Conservation (phyloP, 1,284 basidiomycete species). For the Malassezia japonica region DNA sequence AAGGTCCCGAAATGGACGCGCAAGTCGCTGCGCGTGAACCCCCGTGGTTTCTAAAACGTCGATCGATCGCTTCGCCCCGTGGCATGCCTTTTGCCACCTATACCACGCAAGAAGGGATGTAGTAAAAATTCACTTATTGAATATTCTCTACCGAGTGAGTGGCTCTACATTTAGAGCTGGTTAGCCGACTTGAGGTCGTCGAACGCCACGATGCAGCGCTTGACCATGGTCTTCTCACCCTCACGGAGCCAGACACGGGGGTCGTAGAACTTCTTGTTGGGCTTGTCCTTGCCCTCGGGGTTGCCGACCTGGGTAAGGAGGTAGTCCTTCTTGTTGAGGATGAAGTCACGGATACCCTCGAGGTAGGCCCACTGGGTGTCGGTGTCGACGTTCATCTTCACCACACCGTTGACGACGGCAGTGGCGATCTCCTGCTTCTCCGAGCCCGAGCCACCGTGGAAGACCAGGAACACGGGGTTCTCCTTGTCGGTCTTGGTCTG, state of each 20-base stretch:
- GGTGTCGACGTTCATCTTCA: constrained; percentile 50
- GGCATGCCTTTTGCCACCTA: no score
- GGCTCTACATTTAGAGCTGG: constrained; percentile 29
- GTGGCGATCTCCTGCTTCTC: constrained; percentile 90
- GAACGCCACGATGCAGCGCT: constrained; percentile 85
- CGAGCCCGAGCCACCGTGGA: constrained; percentile 99
- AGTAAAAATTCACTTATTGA: not conserved
- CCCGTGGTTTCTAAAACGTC: constrained; percentile 19
- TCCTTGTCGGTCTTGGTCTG: constrained; percentile 59
- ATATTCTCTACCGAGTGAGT: not conserved
- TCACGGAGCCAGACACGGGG: constrained; percentile 90
- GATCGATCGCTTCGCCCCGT: no score
- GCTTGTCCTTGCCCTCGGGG: constrained; percentile 46
- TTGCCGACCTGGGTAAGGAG: constrained; percentile 46
- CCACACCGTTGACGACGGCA: constrained; percentile 74
- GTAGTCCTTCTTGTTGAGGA: constrained; percentile 48
- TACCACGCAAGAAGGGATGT: not conserved
- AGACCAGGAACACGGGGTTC: constrained; percentile 80
- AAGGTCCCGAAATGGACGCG: constrained; percentile 56
- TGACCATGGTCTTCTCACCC: constrained; percentile 85
- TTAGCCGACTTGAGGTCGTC: constrained; percentile 61
- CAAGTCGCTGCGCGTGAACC: constrained; percentile 15
- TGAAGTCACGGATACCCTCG: constrained; percentile 58
- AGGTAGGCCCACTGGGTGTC: constrained; percentile 91
- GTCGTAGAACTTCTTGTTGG: constrained; percentile 49